These are phyloP conservation scores for Platanthera zijinensis DNA, from an alignment of 106 monocot species.

Conservation along the genomic window DNA sequence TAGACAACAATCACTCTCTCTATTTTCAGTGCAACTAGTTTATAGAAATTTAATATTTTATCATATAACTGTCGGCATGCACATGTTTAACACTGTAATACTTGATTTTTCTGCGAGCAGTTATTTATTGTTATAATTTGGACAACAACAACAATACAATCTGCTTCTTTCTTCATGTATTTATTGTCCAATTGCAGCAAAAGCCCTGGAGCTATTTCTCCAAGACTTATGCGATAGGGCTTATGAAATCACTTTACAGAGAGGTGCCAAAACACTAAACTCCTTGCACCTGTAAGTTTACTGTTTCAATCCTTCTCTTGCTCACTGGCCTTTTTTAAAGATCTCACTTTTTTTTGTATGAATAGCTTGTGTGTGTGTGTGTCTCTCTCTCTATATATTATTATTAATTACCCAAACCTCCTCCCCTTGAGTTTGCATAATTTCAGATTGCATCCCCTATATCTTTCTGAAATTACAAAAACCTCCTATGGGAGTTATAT, in stretches of 20 bases:
- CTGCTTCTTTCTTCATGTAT: not conserved
- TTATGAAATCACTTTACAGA: conserved; percentile 85
- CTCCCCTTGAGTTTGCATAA: too few relatives aligned
- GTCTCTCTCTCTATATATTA: too few relatives aligned
- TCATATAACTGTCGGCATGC: too few relatives aligned
- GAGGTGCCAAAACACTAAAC: conserved; percentile 92
- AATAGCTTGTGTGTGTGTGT: too few relatives aligned
- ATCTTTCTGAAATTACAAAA: too few relatives aligned
- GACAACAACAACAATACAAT: not conserved
- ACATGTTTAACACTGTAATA: too few relatives aligned
- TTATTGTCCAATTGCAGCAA: conserved; percentile 52
- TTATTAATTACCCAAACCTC: too few relatives aligned
- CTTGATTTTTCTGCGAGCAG: too few relatives aligned
- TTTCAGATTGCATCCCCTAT: too few relatives aligned
- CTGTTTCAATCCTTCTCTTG: not conserved
- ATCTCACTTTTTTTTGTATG: not conserved
- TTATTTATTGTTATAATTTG: not conserved
- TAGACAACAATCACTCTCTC: not conserved
- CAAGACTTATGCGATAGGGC: conserved; percentile 99
- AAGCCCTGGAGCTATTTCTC: conserved; percentile 91
- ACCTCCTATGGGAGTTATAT: too few relatives aligned
- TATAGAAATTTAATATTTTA: too few relatives aligned
- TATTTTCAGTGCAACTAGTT: not conserved
- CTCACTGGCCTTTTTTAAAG: too few relatives aligned
- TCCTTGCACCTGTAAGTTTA: conserved; percentile 91